A percentile compares a stretch with the other conserved stretches of the same genome.
phyloP scores from a whole-genome alignment of 2,329 filamentous ascomycete genomes.

The Scytalidium sp. region DNA sequence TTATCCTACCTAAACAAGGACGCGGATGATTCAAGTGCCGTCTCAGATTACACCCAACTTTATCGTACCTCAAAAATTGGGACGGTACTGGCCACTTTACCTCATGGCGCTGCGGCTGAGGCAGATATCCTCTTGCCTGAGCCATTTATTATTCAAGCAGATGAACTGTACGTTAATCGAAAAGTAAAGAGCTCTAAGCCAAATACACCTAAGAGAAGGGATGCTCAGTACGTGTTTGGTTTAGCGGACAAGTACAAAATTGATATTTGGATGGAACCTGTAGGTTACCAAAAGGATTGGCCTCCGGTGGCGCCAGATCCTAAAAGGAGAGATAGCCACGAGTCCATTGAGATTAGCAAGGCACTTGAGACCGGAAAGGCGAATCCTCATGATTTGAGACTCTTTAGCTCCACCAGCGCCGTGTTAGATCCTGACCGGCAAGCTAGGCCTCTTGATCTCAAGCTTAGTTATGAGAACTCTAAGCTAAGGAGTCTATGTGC shows the following conservation, averaged over 20 bases:
- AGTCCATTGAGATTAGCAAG: constrained; percentile 2
- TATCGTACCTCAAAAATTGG: not conserved
- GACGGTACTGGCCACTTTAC: not conserved
- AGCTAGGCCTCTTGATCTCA: constrained; percentile 6
- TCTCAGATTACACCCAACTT: not conserved
- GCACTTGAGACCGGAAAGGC: constrained; percentile 2
- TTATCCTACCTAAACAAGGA: not conserved
- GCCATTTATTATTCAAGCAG: constrained; percentile 14
- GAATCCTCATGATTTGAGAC: constrained; percentile 5
- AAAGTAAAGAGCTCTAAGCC: constrained; percentile 7
- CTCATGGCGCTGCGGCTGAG: not conserved
- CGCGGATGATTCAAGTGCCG: not conserved
- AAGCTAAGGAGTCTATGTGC: constrained; percentile 10
- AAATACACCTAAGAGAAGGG: not conserved
- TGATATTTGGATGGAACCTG: constrained; percentile 12
- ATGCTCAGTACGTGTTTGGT: constrained; percentile 8
- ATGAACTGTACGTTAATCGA: constrained; percentile 17
- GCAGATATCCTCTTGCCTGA: constrained; percentile 13
- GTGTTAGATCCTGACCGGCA: constrained; percentile 7
- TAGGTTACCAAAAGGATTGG: constrained; percentile 15
- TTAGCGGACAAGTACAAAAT: constrained; percentile 19
- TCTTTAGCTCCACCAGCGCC: constrained; percentile 4
- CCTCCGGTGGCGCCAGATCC: constrained; percentile 13
- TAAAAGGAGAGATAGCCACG: not conserved
- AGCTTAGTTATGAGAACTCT: constrained; percentile 2